These are phyloP conservation scores for Coniochaeta sp. DNA, from an alignment of 2,329 filamentous ascomycete genomes.

Conservation along the genomic window DNA sequence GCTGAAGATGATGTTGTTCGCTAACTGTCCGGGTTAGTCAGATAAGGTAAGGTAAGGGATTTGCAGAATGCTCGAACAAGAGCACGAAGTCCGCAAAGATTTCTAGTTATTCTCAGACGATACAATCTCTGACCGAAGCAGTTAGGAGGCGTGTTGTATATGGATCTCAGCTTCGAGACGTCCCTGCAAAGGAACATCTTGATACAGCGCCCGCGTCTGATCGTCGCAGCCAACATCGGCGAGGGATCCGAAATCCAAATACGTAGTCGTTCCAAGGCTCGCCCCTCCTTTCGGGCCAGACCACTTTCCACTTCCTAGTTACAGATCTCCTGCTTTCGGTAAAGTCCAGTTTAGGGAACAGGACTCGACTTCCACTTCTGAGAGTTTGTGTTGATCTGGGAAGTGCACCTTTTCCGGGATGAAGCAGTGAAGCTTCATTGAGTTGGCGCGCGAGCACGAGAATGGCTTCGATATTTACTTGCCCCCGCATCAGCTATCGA, in stretches of 20 bases:
- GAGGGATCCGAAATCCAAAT: background rate
- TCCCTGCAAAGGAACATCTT: slow-evolving; percentile 2
- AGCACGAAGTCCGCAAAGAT: no score
- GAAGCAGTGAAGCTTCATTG: background rate
- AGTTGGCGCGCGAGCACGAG: background rate
- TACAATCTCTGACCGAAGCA: background rate
- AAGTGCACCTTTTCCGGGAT: background rate
- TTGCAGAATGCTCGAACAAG: background rate
- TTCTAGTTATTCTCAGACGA: background rate
- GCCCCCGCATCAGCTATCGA: background rate
- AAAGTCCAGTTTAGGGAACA: background rate
- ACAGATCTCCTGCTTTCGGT: background rate
- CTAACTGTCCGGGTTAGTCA: background rate
- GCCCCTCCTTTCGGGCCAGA: no score
- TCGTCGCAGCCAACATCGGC: slow-evolving; percentile 9
- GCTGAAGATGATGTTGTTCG: background rate
- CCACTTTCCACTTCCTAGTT: background rate
- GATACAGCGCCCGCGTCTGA: slow-evolving; percentile 11
- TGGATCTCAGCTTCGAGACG: background rate
- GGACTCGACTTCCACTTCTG: background rate
- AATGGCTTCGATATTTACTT: background rate
- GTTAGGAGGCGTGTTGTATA: background rate
- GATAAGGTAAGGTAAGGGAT: background rate
- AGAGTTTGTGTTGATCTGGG: background rate
- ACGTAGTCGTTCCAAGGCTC: background rate